Percentiles rank a stretch among this genome's conserved stretches.
Evolutionary conservation across 1,284 basidiomycete genomes (phyloP).

Genomic region (Apiotrichum brassicae): DNA sequence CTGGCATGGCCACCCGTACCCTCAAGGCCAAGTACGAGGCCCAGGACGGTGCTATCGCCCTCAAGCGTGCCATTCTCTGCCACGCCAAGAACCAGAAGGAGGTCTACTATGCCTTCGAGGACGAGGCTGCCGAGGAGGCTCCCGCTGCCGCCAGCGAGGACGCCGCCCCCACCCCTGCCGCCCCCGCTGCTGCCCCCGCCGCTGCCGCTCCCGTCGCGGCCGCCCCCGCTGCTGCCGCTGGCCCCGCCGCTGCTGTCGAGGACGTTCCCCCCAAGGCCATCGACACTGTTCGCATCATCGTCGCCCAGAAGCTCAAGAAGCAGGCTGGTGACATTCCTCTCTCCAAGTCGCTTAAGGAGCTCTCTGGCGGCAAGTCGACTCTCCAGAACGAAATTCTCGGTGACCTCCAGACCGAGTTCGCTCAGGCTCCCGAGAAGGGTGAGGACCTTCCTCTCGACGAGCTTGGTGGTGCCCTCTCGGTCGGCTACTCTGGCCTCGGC

Average conservation of each 20-base stretch:
- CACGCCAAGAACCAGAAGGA: constrained; percentile 93
- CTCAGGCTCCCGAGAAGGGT: constrained; percentile 91
- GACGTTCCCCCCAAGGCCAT: constrained; percentile 88
- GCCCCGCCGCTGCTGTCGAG: constrained; percentile 63
- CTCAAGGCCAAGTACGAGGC: constrained; percentile 94
- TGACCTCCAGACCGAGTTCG: constrained; percentile 82
- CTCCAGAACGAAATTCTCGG: constrained; percentile 95
- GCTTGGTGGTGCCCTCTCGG: constrained; percentile 75
- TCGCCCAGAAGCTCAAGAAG: constrained; percentile 99
- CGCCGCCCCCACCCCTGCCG: constrained; percentile 40
- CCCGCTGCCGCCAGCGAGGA: constrained; percentile 51
- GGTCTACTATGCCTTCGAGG: constrained; percentile 97
- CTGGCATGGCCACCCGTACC: constrained; percentile 89
- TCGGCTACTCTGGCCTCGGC: constrained; percentile 77
- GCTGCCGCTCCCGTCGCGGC: constrained; percentile 51
- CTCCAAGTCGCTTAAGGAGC: constrained; percentile 95
- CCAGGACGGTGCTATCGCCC: constrained; percentile 76
- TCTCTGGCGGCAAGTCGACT: constrained; percentile 96
- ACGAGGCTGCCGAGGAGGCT: constrained; percentile 55
- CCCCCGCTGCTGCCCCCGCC: constrained; percentile 48
- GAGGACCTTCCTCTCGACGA: constrained; percentile 95
- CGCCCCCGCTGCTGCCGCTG: constrained; percentile 52
- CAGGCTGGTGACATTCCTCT: constrained; percentile 77
- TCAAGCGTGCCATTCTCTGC: constrained; percentile 77
- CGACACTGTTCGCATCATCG: constrained; percentile 80